phyloP scores from a whole-genome alignment of 176 grass and related monocot species.

The Pontederia crassipes region DNA sequence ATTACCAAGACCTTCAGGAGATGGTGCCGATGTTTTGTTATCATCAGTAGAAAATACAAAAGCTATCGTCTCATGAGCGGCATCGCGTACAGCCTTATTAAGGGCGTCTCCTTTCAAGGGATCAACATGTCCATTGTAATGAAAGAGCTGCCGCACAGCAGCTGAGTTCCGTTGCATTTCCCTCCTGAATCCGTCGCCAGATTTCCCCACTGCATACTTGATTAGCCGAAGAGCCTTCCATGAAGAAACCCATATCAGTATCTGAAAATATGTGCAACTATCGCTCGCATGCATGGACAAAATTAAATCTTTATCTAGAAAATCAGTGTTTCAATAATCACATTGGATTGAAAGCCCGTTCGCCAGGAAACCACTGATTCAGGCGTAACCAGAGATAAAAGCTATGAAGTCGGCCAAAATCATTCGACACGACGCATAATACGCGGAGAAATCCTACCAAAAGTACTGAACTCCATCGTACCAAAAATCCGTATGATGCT shows the following conservation, averaged over 20 bases:
- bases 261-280: no score
- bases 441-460: no score
- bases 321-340: no score
- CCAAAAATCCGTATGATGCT: no score
- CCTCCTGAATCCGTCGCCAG: slow-evolving; percentile 72
- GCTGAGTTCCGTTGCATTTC: slow-evolving; percentile 88
- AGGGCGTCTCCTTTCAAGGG: slow-evolving; percentile 76
- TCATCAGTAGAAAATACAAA: slow-evolving; percentile 89
- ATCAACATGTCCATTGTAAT: slow-evolving; percentile 79
- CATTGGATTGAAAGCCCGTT: no score
- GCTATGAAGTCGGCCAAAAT: no score
- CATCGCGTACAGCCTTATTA: slow-evolving; percentile 85
- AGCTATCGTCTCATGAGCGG: slow-evolving; percentile 69
- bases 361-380: no score
- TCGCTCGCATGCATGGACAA: no score
- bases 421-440: no score
- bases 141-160: slow-evolving; percentile 71
- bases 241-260: background rate
- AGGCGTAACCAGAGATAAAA: no score
- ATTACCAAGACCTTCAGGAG: slow-evolving; percentile 58
- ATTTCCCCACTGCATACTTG: slow-evolving; percentile 85
- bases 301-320: no score
- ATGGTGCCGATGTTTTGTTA: slow-evolving; percentile 32
- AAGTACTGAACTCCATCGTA: no score
- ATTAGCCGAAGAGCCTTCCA: slow-evolving; percentile 50